These are phyloP conservation scores for Verticillium nonalfalfae DNA, from an alignment of 2,329 filamentous ascomycete species.

Conservation along the genomic window DNA sequence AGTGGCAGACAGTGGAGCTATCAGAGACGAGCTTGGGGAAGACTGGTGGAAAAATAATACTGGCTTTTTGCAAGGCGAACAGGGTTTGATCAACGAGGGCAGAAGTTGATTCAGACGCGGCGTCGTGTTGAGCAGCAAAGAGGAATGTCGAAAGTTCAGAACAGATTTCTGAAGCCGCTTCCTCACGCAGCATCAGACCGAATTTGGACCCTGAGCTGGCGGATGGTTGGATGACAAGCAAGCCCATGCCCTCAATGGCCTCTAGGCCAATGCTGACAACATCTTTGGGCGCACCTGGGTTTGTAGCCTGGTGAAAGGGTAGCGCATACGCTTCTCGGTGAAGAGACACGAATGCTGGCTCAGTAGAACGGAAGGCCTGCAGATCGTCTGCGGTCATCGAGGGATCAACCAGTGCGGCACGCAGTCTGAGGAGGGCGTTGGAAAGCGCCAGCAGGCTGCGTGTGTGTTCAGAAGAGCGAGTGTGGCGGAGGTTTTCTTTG, in stretches of 20 bases:
- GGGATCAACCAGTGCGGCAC: constrained; percentile 29
- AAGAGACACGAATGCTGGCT: constrained; percentile 30
- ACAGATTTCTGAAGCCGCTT: constrained; percentile 29
- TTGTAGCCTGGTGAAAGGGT: constrained; percentile 22
- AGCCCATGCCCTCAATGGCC: constrained; percentile 38
- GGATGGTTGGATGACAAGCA: constrained; percentile 34
- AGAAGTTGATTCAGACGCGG: constrained; percentile 4
- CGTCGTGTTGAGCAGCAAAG: constrained; percentile 12
- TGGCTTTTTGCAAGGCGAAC: constrained; percentile 31
- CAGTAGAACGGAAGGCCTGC: constrained; percentile 25
- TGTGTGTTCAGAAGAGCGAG: constrained; percentile 42
- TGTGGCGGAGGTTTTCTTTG: constrained; percentile 42
- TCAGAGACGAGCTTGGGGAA: constrained; percentile 25
- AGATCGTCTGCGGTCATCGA: constrained; percentile 27
- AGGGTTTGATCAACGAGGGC: constrained; percentile 32
- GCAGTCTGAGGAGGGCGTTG: constrained; percentile 42
- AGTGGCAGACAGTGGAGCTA: constrained; percentile 4
- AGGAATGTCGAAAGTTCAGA: constrained; percentile 16
- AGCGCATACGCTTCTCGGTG: constrained; percentile 36
- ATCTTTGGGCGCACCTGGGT: constrained; percentile 23
- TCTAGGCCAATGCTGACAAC: constrained; percentile 34
- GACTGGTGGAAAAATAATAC: constrained; percentile 25
- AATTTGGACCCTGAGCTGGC: constrained; percentile 9
- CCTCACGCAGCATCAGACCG: constrained; percentile 23
- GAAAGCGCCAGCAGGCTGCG: constrained; percentile 45